Evolutionary conservation across 2,329 filamentous ascomycete genomes (phyloP).

Genomic region (Fusarium verrucosum): DNA sequence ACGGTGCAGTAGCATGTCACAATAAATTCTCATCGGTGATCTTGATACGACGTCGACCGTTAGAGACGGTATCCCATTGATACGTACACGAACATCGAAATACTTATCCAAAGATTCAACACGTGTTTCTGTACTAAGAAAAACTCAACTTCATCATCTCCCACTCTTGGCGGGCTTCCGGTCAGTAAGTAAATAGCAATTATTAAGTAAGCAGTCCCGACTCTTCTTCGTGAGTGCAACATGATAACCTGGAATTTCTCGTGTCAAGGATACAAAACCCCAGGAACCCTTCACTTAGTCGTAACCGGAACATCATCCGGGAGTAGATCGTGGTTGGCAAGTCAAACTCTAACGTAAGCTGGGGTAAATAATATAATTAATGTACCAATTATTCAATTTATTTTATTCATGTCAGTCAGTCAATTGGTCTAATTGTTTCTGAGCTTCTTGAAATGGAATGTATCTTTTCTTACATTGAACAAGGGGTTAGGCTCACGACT

Average conservation of each 20-base stretch:
- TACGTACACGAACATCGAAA: constrained; percentile 1
- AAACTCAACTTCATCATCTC: neutral
- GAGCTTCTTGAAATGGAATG: constrained; percentile 12
- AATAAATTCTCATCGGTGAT: constrained; percentile 3
- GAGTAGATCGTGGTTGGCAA: constrained; percentile 12
- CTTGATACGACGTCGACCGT: constrained; percentile 3
- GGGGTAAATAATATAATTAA: neutral
- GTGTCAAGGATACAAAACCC: constrained; percentile 5
- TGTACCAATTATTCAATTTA: neutral
- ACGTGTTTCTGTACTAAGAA: neutral
- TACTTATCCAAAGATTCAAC: neutral
- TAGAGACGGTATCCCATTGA: neutral
- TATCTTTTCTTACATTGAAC: neutral
- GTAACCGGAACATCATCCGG: no score
- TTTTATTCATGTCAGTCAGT: constrained; percentile 10
- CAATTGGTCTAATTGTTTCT: neutral
- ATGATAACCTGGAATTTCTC: constrained; percentile 11
- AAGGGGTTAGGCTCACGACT: constrained; percentile 12
- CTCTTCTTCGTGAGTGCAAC: constrained; percentile 18
- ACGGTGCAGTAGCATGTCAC: neutral
- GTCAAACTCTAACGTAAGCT: constrained; percentile 6
- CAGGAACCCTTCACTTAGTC: neutral
- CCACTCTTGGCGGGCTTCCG: neutral
- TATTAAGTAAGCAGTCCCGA: constrained; percentile 21
- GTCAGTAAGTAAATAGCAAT: constrained; percentile 1